phyloP scores from a whole-genome alignment of 179 eudicot genomes.

The Drosera spatulata region DNA sequence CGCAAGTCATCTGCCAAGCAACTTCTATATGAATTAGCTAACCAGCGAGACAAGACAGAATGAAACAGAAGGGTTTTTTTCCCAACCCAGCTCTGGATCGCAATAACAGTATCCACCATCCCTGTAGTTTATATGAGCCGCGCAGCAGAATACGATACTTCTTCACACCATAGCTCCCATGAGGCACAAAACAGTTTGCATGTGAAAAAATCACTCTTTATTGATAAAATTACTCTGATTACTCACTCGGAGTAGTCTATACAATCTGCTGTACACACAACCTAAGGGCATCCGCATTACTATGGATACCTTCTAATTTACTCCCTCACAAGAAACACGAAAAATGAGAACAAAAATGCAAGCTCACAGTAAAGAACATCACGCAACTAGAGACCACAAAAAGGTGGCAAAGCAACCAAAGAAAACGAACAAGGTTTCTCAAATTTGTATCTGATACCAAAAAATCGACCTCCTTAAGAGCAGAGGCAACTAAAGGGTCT shows the following conservation, averaged over 20 bases:
- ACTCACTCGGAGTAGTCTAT: constrained; percentile 12
- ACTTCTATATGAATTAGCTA: too few relatives aligned
- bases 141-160: too few relatives aligned
- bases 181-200: neutral
- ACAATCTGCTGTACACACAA: constrained; percentile 38
- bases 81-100: too few relatives aligned
- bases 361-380: constrained; percentile 57
- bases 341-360: constrained; percentile 30
- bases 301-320: constrained; percentile 19
- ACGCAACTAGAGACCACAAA: constrained; percentile 14
- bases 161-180: too few relatives aligned
- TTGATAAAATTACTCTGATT: constrained; percentile 3
- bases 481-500: constrained; percentile 69
- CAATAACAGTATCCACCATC: too few relatives aligned
- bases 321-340: constrained; percentile 11
- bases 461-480: constrained; percentile 30
- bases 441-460: constrained; percentile 11
- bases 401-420: constrained; percentile 19
- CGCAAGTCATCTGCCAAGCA: too few relatives aligned
- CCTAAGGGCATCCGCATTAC: constrained; percentile 12
- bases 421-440: constrained; percentile 12
- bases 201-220: neutral
- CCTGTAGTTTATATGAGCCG: too few relatives aligned
- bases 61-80: too few relatives aligned
- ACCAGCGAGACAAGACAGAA: too few relatives aligned